Evolutionary conservation across 192 early-diverging fungal genomes (phyloP).

Genomic region (Radiomyces spectabilis): DNA sequence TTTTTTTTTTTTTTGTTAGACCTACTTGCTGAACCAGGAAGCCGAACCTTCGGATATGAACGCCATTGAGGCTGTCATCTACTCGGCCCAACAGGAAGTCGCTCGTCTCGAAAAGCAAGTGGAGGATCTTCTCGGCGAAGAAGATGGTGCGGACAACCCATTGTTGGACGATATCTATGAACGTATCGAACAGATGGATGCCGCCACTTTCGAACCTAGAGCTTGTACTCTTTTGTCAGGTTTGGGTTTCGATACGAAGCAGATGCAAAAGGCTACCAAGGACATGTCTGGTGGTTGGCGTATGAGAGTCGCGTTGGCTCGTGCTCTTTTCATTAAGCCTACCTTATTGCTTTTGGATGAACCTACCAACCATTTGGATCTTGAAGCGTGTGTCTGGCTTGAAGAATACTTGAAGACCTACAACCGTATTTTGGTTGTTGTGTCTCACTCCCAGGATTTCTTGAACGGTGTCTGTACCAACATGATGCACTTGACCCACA

Average conservation of each 20-base stretch:
- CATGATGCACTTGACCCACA: slow-evolving; percentile 88
- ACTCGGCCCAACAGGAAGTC: slow-evolving; percentile 83
- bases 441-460: slow-evolving; percentile 79
- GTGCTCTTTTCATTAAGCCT: slow-evolving; percentile 86
- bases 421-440: slow-evolving; percentile 69
- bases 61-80: slow-evolving; percentile 87
- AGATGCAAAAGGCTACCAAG: slow-evolving; percentile 90
- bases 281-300: slow-evolving; percentile 99
- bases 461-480: slow-evolving; percentile 74
- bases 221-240: slow-evolving; percentile 88
- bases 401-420: slow-evolving; percentile 68
- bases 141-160: slow-evolving; percentile 77
- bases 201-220: slow-evolving; percentile 88
- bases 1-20: slow-evolving; percentile 29
- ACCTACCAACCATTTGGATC: slow-evolving; percentile 62
- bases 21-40: slow-evolving; percentile 92
- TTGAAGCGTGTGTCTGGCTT: slow-evolving; percentile 67
- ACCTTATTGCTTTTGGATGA: slow-evolving; percentile 43
- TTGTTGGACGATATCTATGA: slow-evolving; percentile 93
- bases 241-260: slow-evolving; percentile 83
- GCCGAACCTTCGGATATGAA: slow-evolving; percentile 90
- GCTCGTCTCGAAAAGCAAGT: slow-evolving; percentile 86
- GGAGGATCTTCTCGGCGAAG: slow-evolving; percentile 79
- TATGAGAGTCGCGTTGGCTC: slow-evolving; percentile 96
- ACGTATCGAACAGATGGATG: slow-evolving; percentile 90